A percentile compares a stretch with the other conserved stretches of the same genome.
Conservation (phyloP, 2,329 filamentous ascomycete species). For the Chrysoporthe austroafricana region DNA sequence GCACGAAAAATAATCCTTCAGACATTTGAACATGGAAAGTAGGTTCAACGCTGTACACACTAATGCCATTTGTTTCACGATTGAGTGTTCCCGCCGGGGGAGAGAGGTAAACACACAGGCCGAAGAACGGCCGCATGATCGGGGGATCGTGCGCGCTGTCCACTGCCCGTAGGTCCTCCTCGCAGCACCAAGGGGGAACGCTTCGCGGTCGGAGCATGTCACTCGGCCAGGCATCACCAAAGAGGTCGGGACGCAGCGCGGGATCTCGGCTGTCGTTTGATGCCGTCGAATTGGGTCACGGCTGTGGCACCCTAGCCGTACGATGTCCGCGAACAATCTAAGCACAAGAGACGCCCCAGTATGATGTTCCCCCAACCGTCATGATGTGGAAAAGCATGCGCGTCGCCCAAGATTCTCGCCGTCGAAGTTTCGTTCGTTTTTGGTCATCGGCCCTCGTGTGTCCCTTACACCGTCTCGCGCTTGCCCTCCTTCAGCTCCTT, state of each 20-base stretch:
- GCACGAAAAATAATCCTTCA: constrained; percentile 62
- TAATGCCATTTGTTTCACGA: constrained; percentile 50
- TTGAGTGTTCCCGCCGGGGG: neutral
- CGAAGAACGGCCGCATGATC: constrained; percentile 1
- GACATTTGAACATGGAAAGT: constrained; percentile 53
- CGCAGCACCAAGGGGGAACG: neutral
- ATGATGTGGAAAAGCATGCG: constrained; percentile 18
- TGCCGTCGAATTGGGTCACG: constrained; percentile 28
- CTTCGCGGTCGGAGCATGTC: constrained; percentile 24
- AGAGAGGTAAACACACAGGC: neutral
- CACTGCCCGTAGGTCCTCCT: neutral
- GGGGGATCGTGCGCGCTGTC: neutral
- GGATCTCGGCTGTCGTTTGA: constrained; percentile 15
- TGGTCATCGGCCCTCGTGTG: constrained; percentile 17
- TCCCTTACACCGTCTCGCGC: constrained; percentile 76
- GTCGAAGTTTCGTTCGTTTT: constrained; percentile 32
- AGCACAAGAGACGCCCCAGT: constrained; percentile 29
- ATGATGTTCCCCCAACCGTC: constrained; percentile 26
- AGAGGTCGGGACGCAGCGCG: constrained; percentile 10
- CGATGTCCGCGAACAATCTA: constrained; percentile 20
- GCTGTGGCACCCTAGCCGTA: constrained; percentile 23
- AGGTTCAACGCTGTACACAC: constrained; percentile 64
- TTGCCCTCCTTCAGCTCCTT: constrained; percentile 98
- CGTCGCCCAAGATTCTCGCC: constrained; percentile 25
- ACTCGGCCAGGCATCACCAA: constrained; percentile 18